phyloP scores from a whole-genome alignment of 495 filamentous ascomycete species.

The Peziza echinospora region DNA sequence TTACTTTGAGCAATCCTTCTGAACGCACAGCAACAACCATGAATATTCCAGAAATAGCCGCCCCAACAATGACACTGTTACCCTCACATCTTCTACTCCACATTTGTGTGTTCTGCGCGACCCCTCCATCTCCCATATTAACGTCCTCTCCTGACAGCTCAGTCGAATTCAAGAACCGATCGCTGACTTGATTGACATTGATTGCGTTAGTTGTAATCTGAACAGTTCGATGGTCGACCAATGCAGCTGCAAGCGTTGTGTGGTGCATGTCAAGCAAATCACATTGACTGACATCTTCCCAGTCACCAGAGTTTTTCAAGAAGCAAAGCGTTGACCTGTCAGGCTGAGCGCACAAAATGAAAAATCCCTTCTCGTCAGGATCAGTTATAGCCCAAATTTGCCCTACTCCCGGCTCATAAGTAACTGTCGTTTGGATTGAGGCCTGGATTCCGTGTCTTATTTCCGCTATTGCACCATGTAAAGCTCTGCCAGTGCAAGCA shows the following conservation, averaged over 20 bases:
- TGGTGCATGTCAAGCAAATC: constrained; percentile 11
- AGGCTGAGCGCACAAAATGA: constrained; percentile 13
- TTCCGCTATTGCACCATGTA: constrained; percentile 43
- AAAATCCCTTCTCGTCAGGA: constrained; percentile 13
- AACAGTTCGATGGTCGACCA: constrained; percentile 10
- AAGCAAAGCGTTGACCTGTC: constrained; percentile 17
- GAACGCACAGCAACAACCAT: constrained; percentile 13
- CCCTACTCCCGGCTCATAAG: constrained; percentile 16
- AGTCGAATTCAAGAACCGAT: constrained; percentile 4
- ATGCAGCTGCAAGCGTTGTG: constrained; percentile 16
- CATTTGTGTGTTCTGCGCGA: neutral
- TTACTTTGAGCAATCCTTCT: constrained; percentile 10
- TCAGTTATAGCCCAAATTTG: constrained; percentile 17
- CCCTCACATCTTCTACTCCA: constrained; percentile 10
- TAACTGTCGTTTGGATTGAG: constrained; percentile 23
- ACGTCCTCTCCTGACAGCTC: constrained; percentile 7
- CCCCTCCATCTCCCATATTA: constrained; percentile 2
- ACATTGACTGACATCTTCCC: constrained; percentile 13
- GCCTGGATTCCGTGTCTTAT: constrained; percentile 51
- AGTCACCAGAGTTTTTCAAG: constrained; percentile 11
- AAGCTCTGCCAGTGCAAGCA: constrained; percentile 35
- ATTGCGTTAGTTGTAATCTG: constrained; percentile 15
- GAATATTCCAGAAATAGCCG: constrained; percentile 8
- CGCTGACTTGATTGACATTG: constrained; percentile 8
- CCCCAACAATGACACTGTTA: constrained; percentile 16